These are phyloP conservation scores for Aspergillus awamori DNA, from an alignment of 2,329 filamentous ascomycete genomes.

Conservation along the genomic window DNA sequence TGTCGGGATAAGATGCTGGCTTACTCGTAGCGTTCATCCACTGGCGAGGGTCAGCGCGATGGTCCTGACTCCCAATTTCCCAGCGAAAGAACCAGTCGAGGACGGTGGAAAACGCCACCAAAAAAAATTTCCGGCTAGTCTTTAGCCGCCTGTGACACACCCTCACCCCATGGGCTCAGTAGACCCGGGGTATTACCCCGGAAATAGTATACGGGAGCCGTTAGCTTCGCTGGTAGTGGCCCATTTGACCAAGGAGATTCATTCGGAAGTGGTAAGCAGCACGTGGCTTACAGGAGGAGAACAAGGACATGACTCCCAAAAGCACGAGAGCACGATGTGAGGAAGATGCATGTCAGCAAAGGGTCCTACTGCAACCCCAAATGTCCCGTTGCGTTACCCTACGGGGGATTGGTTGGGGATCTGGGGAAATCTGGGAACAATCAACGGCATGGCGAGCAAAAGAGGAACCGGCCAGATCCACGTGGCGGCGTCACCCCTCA, in stretches of 20 bases:
- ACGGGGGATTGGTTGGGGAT: background rate
- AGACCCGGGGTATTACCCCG: slow-evolving; percentile 6
- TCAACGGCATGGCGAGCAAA: background rate
- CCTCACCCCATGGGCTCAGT: slow-evolving; percentile 3
- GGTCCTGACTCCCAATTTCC: background rate
- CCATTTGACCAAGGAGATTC: background rate
- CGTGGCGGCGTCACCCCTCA: background rate
- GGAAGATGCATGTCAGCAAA: background rate
- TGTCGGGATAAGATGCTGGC: background rate
- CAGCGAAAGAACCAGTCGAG: background rate
- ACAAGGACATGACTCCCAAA: background rate
- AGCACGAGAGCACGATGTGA: background rate
- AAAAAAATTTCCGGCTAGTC: background rate
- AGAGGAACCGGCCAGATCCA: background rate
- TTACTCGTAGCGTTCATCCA: background rate
- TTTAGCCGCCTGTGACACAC: background rate
- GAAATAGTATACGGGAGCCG: background rate
- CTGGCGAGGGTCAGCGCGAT: background rate
- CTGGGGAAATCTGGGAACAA: background rate
- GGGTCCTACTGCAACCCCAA: background rate
- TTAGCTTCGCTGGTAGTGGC: background rate
- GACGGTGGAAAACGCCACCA: slow-evolving; percentile 6
- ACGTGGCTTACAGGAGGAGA: background rate
- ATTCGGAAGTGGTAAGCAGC: background rate
- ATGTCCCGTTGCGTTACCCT: background rate